These are phyloP conservation scores for Cytauxzoon felis DNA, from an alignment of 169 alveolate species.

Conservation along the genomic window DNA sequence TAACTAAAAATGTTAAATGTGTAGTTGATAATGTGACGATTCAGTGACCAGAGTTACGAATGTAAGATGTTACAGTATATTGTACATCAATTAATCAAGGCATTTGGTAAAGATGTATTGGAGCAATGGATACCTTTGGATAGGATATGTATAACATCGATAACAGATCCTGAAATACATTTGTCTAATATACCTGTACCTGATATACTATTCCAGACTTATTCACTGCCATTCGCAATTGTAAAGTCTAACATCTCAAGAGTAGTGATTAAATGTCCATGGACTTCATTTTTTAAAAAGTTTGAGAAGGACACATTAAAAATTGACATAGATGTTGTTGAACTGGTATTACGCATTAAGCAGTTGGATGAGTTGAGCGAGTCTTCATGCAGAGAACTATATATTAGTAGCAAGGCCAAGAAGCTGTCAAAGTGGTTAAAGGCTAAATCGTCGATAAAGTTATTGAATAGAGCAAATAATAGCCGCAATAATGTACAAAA, in stretches of 20 bases:
- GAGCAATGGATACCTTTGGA: conserved; percentile 76
- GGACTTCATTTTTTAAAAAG: conserved; percentile 63
- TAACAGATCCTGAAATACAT: conserved; percentile 74
- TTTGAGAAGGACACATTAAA: conserved; percentile 38
- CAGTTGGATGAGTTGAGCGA: conserved; percentile 4
- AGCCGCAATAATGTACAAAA: conserved; percentile 7
- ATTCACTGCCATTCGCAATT: conserved; percentile 74
- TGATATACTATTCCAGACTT: conserved; percentile 72
- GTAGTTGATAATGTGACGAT: no score
- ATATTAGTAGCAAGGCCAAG: neutral
- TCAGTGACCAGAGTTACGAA: no score
- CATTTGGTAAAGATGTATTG: conserved; percentile 70
- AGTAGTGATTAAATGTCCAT: conserved; percentile 70
- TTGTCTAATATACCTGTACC: conserved; percentile 77
- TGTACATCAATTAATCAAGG: conserved; percentile 64
- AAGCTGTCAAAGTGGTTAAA: conserved; percentile 19
- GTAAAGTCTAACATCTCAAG: conserved; percentile 74
- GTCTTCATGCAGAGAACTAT: neutral
- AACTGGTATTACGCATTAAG: conserved; percentile 48
- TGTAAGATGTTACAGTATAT: conserved; percentile 62
- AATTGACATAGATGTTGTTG: conserved; percentile 69
- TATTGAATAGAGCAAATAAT: conserved; percentile 9
- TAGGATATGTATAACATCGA: conserved; percentile 66
- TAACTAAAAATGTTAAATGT: no score
- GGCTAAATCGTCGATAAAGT: conserved; percentile 16